Evolutionary conservation across 352 stramenopile genomes (phyloP).

Genomic region (Phytopythium boreale): DNA sequence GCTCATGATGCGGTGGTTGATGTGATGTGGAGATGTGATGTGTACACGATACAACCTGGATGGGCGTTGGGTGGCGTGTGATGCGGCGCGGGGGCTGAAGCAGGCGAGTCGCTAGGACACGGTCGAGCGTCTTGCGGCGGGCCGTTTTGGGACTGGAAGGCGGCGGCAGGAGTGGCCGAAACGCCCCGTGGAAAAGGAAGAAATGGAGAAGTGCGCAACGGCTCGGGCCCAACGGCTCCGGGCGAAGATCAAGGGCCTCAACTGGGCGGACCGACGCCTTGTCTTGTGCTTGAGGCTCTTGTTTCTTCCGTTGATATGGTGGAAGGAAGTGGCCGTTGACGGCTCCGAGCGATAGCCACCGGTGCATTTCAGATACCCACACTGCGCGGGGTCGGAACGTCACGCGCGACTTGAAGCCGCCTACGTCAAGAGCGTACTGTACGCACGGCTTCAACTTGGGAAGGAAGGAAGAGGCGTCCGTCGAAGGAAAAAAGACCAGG

Average conservation of each 20-base stretch:
- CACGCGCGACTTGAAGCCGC: background rate
- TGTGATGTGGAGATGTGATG: background rate
- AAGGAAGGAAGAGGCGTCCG: background rate
- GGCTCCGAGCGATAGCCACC: background rate
- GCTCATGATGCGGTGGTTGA: conserved; percentile 31
- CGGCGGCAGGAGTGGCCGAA: background rate
- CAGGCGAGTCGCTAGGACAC: background rate
- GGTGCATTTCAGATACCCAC: no score
- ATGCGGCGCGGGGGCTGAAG: background rate
- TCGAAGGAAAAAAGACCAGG: background rate
- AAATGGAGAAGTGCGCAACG: conserved; percentile 6
- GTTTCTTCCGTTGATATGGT: background rate
- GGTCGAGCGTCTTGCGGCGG: background rate
- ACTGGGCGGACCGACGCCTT: background rate
- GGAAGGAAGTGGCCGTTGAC: background rate
- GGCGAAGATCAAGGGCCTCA: background rate
- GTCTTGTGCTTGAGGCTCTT: background rate
- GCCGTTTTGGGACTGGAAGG: conserved; percentile 1
- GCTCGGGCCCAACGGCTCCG: background rate
- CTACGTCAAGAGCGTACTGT: background rate
- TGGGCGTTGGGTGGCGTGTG: background rate
- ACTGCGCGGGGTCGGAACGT: background rate
- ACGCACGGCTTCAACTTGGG: background rate
- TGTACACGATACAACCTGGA: background rate
- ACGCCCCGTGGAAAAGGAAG: background rate